These are phyloP conservation scores for Botrytis medusae DNA, from an alignment of 2,329 filamentous ascomycete species.

Conservation along the genomic window DNA sequence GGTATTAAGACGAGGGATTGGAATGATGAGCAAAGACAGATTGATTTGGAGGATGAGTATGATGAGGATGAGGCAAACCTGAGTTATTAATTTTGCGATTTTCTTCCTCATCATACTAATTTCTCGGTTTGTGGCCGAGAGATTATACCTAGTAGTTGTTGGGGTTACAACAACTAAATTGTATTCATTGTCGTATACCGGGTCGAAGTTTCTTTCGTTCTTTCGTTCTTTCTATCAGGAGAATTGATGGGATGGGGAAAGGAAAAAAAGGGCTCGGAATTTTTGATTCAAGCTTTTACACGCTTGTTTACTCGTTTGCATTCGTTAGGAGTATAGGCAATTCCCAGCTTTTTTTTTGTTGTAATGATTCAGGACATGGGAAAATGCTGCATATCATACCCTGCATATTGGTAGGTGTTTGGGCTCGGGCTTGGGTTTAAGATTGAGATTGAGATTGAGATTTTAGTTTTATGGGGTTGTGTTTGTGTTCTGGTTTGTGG, in stretches of 20 bases:
- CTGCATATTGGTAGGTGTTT: conserved; percentile 16
- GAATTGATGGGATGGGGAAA: background rate
- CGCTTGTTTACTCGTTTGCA: conserved; percentile 5
- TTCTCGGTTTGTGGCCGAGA: background rate
- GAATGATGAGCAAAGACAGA: conserved; percentile 11
- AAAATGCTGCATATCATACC: conserved; percentile 18
- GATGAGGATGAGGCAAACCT: conserved; percentile 19
- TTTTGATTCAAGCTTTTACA: conserved; percentile 1
- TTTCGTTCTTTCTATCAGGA: background rate
- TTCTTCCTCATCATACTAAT: background rate
- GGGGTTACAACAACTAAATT: background rate
- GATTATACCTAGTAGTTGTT: background rate
- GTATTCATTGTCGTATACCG: background rate
- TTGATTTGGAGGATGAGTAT: conserved; percentile 12
- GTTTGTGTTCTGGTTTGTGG: background rate
- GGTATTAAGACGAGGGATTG: conserved; percentile 22
- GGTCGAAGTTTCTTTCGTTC: background rate
- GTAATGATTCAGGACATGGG: conserved; percentile 17
- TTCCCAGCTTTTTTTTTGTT: background rate
- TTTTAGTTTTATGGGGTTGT: background rate
- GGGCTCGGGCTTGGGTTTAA: background rate
- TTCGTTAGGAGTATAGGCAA: conserved; percentile 12
- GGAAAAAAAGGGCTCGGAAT: background rate
- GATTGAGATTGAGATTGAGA: background rate
- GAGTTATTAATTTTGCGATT: conserved; percentile 14